A percentile compares a stretch with the other conserved stretches of the same genome.
phyloP scores from a whole-genome alignment of 2,329 filamentous ascomycete genomes.

The Apiospora hydei region DNA sequence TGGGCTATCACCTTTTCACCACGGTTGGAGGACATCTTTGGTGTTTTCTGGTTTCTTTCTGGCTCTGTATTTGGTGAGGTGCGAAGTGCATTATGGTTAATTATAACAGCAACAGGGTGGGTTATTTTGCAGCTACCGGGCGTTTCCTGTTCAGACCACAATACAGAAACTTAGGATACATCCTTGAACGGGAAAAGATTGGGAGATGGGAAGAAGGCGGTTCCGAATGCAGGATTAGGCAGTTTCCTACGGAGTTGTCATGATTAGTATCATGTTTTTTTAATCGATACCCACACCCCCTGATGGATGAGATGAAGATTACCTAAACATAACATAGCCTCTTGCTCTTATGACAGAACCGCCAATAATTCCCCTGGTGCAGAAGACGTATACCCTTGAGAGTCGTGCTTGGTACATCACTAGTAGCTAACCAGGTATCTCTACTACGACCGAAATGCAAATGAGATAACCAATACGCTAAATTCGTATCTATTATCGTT shows the following conservation, averaged over 20 bases:
- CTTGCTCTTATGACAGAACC: neutral
- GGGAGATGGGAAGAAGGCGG: neutral
- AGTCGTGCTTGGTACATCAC: neutral
- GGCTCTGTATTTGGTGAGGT: neutral
- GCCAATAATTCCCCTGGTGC: too few relatives aligned
- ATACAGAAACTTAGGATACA: neutral
- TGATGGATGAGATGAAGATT: neutral
- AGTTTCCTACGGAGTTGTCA: neutral
- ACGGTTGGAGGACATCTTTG: neutral
- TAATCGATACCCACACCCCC: neutral
- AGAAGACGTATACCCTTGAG: too few relatives aligned
- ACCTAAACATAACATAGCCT: neutral
- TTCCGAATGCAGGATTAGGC: neutral
- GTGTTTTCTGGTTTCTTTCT: neutral
- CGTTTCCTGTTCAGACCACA: neutral
- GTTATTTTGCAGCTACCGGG: neutral
- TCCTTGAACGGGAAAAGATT: neutral
- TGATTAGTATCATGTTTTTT: neutral
- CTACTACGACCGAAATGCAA: neutral
- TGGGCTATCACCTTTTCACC: too few relatives aligned
- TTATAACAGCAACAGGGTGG: neutral
- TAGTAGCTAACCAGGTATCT: neutral
- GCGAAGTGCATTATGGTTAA: neutral
- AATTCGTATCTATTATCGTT: neutral
- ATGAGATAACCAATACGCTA: neutral